Conservation (phyloP, 371 early-diverging fungal genomes). For the Mortierella sp. region DNA sequence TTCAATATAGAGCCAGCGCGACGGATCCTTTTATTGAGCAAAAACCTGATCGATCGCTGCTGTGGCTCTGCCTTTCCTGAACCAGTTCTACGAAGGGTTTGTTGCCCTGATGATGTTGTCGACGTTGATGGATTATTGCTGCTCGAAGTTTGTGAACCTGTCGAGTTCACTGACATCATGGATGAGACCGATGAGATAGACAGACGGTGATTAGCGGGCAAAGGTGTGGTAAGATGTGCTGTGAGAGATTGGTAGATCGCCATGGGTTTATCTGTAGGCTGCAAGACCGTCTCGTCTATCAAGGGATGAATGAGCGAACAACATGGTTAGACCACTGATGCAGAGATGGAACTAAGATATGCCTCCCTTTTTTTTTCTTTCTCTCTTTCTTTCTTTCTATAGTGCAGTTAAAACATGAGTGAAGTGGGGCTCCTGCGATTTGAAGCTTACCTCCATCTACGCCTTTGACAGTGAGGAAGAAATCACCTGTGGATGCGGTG, state of each 20-base stretch:
- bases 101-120: background rate
- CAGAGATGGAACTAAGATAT: too few species aligned
- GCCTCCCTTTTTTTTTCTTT: background rate
- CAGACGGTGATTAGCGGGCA: slow-evolving; percentile 60
- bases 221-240: slow-evolving; percentile 70
- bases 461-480: slow-evolving; percentile 66
- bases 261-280: slow-evolving; percentile 69
- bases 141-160: slow-evolving; percentile 26
- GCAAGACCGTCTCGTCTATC: slow-evolving; percentile 67
- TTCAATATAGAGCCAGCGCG: slow-evolving; percentile 27
- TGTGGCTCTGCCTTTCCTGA: slow-evolving; percentile 35
- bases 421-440: background rate
- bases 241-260: slow-evolving; percentile 72
- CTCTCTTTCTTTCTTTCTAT: background rate
- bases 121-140: slow-evolving; percentile 6
- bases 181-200: slow-evolving; percentile 56
- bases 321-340: background rate
- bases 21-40: slow-evolving; percentile 69
- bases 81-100: slow-evolving; percentile 28
- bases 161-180: slow-evolving; percentile 50
- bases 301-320: background rate
- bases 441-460: slow-evolving; percentile 67
- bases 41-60: slow-evolving; percentile 62
- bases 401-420: background rate
- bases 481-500: slow-evolving; percentile 58